Evolutionary conservation across 192 early-diverging fungal species (phyloP), one percentile per base, ranked within the genome.

Genomic region (Piromyces sp.): DNA sequence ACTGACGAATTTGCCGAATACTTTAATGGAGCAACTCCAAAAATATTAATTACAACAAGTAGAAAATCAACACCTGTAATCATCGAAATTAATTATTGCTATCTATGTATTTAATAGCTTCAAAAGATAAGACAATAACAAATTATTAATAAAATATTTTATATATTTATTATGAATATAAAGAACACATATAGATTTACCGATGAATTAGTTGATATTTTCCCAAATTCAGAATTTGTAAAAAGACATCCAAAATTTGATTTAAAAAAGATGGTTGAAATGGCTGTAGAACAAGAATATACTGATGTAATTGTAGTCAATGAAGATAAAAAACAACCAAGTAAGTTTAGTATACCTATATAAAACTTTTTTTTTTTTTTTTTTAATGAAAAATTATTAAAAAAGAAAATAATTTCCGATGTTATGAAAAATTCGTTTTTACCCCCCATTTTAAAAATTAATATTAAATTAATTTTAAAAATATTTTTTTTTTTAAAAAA

Each of bases 301-400:
- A 99, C 98, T 12, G 98, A 99, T 85, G 82, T 98, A 80, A 90
- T 98, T 51, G 92, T 99, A 80, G 92, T 99, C 40, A 94, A 95
- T 81, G 96, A 99, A 84, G 95, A 97, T 89, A 91, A 89, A 79
- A 97, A 97, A 86, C 87, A 89, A 82, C 96, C 96, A 30, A 94
- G 93, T 95, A 90, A 81, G 92, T 58, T n/a, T 40, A 14, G 9
- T 33, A 33, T n/a, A n/a, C n/a, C n/a, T n/a, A n/a, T n/a, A n/a
- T n/a, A n/a, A n/a, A n/a, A n/a, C n/a, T n/a, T n/a, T n/a, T n/a
- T n/a, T n/a, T n/a, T n/a, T n/a, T n/a, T n/a, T n/a, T n/a, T n/a
- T n/a, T n/a, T n/a, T n/a, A n/a, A n/a, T n/a, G n/a, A n/a, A n/a
- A n/a, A n/a, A n/a, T n/a, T n/a, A n/a, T n/a, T n/a, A n/a, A n/a